Conservation (phyloP, 176 grass and related monocot species). For the barley (Hordeum vulgare) region MorexV3_pseudomolecules_assembly NC_058519.1:624616701-624617200, state of each 20-base stretch:
- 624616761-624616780: constrained; percentile 54
- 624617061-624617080: not conserved
- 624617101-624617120: not conserved
- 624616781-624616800: constrained; percentile 64
- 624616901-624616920: not conserved
- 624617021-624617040: not conserved
- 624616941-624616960: not conserved
- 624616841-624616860: constrained; percentile 44
- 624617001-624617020: not conserved
- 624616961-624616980: not conserved
- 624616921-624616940: not conserved
- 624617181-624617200: too few relatives aligned
- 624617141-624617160: too few relatives aligned
- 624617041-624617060: constrained; percentile 2
- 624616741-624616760: constrained; percentile 75
- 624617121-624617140: too few relatives aligned
- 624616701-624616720: constrained; percentile 50
- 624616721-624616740: constrained; percentile 71
- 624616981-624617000: not conserved
- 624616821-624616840: constrained; percentile 82
- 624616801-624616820: constrained; percentile 61
- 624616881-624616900: constrained; percentile 30
- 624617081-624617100: not conserved
- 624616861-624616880: constrained; percentile 48
- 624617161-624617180: too few relatives aligned